Conservation (phyloP, 2,329 filamentous ascomycete species). For the Verticillium zaregamsianum region DNA sequence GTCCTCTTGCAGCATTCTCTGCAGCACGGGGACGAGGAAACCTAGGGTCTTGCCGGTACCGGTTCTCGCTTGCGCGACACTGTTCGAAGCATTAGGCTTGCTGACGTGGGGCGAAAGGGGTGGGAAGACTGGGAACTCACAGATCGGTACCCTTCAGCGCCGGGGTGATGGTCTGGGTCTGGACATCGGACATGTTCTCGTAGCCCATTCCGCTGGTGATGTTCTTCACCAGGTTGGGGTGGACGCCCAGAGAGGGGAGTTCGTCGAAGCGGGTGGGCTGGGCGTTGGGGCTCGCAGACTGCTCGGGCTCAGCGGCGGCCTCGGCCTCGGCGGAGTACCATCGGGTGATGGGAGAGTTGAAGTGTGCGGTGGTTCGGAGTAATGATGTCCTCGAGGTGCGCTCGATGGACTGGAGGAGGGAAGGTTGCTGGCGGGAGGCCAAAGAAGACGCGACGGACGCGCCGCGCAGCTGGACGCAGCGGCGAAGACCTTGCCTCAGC, state of each 20-base stretch:
- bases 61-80: slow-evolving; percentile 90
- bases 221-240: slow-evolving; percentile 60
- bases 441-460: slow-evolving; percentile 9
- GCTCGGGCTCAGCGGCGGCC: slow-evolving; percentile 18
- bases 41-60: slow-evolving; percentile 96
- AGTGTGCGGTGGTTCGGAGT: slow-evolving; percentile 4
- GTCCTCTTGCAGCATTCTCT: slow-evolving; percentile 67
- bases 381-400: slow-evolving; percentile 7
- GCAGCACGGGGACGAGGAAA: slow-evolving; percentile 82
- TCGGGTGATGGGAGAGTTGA: slow-evolving; percentile 16
- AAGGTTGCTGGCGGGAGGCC: slow-evolving; percentile 7
- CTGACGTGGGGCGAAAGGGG: not conserved
- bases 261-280: slow-evolving; percentile 38
- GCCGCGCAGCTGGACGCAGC: slow-evolving; percentile 32
- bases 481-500: slow-evolving; percentile 27
- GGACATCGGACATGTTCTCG: slow-evolving; percentile 87
- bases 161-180: slow-evolving; percentile 75
- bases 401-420: slow-evolving; percentile 8
- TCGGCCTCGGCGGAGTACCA: slow-evolving; percentile 36
- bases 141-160: slow-evolving; percentile 78
- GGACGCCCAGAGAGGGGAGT: slow-evolving; percentile 45
- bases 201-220: slow-evolving; percentile 73
- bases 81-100: slow-evolving; percentile 24
- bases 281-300: slow-evolving; percentile 12
- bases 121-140: slow-evolving; percentile 44